phyloP scores from a whole-genome alignment of 129 eudicot species.

The Sambucus nigra region DNA sequence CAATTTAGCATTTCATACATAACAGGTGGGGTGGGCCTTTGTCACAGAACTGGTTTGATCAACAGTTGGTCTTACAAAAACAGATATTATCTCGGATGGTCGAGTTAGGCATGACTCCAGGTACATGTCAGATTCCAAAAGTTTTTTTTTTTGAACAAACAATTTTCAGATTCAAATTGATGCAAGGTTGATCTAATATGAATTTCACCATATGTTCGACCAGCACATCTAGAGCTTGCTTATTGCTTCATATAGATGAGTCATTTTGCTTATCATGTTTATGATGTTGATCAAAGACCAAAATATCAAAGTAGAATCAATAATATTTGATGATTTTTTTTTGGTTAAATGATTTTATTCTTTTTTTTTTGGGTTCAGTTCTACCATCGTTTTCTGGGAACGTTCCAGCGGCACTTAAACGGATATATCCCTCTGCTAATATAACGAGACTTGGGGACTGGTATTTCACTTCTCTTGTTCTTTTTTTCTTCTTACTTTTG shows the following conservation, averaged over 20 bases:
- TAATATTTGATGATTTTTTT: neutral
- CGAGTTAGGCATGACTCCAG: constrained; percentile 98
- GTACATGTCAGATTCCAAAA: constrained; percentile 27
- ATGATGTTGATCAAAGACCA: too few relatives aligned
- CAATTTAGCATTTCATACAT: constrained; percentile 2
- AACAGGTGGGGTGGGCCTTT: constrained; percentile 98
- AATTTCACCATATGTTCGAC: neutral
- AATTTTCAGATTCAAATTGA: constrained; percentile 4
- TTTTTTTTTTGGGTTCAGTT: constrained; percentile 40
- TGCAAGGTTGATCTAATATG: neutral
- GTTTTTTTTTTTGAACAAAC: too few relatives aligned
- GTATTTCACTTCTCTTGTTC: constrained; percentile 24
- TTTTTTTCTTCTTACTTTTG: too few relatives aligned
- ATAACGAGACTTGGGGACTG: constrained; percentile 89
- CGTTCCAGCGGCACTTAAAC: constrained; percentile 76
- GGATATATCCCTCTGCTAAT: constrained; percentile 68
- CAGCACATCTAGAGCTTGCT: neutral
- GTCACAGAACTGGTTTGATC: constrained; percentile 81
- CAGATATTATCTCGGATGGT: constrained; percentile 75
- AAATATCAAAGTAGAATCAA: too few relatives aligned
- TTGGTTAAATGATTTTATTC: constrained; percentile 13
- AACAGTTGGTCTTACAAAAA: constrained; percentile 68
- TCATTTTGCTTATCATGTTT: neutral
- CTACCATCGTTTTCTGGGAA: constrained; percentile 97
- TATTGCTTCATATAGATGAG: neutral